Evolutionary conservation across 2,329 filamentous ascomycete genomes (phyloP).

Genomic region (Microcyclospora pomicola): DNA sequence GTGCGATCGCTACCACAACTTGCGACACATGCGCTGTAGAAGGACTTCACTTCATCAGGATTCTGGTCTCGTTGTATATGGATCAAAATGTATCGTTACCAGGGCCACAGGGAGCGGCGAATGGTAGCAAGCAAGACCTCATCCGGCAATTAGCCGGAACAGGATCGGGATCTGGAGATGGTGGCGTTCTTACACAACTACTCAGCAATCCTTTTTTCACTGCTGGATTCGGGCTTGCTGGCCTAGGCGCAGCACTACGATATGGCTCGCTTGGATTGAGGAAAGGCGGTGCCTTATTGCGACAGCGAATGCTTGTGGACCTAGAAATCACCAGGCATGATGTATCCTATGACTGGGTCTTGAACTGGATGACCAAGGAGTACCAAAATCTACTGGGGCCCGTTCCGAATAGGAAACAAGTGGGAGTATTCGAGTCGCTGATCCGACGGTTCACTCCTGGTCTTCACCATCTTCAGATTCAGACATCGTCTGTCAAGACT

Average conservation of each 20-base stretch:
- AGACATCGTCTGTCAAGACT: conserved; percentile 47
- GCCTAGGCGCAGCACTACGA: conserved; percentile 67
- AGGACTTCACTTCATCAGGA: background rate
- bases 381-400: conserved; percentile 28
- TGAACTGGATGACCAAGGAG: conserved; percentile 76
- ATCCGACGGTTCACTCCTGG: conserved; percentile 44
- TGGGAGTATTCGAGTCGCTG: conserved; percentile 37
- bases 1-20: too few relatives aligned
- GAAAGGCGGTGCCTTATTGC: conserved; percentile 57
- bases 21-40: background rate
- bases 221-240: conserved; percentile 72
- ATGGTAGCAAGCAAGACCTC: conserved; percentile 14
- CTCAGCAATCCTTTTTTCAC: conserved; percentile 41
- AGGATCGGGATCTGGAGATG: conserved; percentile 18
- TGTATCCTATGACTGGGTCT: conserved; percentile 82
- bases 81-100: conserved; percentile 20
- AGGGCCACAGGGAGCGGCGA: background rate
- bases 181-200: conserved; percentile 31
- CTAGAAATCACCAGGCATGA: conserved; percentile 93
- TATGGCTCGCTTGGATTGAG: conserved; percentile 67
- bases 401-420: conserved; percentile 14
- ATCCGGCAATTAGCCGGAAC: conserved; percentile 24
- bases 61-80: conserved; percentile 11
- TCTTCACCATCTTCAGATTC: conserved; percentile 50
- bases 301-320: conserved; percentile 78